Base-by-base conservation (phyloP, 352 stramenopile genomes). In the Globisporangium viniferum region DNA sequence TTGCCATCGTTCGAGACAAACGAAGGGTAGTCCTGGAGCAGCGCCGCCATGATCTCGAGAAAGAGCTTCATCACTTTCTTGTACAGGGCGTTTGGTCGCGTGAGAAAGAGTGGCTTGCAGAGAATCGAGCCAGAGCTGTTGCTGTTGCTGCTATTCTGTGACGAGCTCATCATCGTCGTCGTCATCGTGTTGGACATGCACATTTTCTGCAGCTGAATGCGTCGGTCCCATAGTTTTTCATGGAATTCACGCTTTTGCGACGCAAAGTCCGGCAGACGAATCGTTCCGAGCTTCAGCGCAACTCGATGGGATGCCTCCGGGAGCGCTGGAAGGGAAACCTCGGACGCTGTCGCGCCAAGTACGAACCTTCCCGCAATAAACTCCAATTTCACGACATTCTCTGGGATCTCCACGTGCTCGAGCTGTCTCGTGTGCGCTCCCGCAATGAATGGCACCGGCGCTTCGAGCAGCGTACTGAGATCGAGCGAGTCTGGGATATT, bases 361-460 rank as follows among this genome's bases (percentile, higher is more conserved):
- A 75, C 65, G 44, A 83, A 72, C 22, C 75, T 70, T 0, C 71
- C 72, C 10, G 73, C 72, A 8, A 64, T 65, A 22, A 76, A 75
- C 55, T 80, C 70, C 51, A 82, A 73, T 57, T 78, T 76, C 24
- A 86, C 76, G 24, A 86, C 74, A 35, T 81, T 82, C 4, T 60
- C 56, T 2, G 76, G 78, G 3, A 84, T 74, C 1, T 55, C 27
- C 15, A 81, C 66, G 12, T 74, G 58, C 22, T 70, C 66, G 12
- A 88, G 62, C 62, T 88, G 80, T 1, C 31, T 62, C 0, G 69
- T 67, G 57, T 82, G 70, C 3, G 80, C 77, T 0, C 80, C 80
- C 0, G 77, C 80, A 27, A 86, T 77, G 62, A 88, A 88, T 0
- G 80, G 77, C 24, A 86, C 80, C 1, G 80, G 80, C 1, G 80